Conservation (phyloP, 805 yeast genomes). For the Myxozyma neglecta region DNA sequence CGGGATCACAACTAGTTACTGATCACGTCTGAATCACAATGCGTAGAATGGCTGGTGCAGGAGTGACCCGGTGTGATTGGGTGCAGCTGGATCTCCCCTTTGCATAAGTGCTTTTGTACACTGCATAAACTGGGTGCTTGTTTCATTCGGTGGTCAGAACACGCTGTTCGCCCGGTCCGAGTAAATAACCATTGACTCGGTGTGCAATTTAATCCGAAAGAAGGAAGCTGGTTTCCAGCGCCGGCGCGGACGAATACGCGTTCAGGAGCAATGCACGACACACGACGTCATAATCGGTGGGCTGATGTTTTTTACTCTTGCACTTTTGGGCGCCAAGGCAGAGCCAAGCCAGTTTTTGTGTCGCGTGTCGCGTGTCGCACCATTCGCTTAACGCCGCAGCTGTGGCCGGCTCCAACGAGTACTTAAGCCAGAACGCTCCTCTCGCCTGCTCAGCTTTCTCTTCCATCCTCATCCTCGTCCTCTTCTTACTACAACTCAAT, state of each 20-base stretch:
- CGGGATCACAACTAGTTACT: no score
- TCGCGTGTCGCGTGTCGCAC: not conserved
- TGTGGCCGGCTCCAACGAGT: not conserved
- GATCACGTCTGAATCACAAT: constrained; percentile 3
- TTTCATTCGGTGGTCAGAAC: no score
- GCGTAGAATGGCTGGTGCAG: not conserved
- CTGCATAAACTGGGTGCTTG: no score
- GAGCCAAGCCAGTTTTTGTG: no score
- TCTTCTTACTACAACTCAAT: not conserved
- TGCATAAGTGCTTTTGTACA: not conserved
- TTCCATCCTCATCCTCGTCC: not conserved
- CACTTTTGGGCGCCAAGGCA: no score
- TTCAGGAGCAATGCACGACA: not conserved
- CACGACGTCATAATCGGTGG: constrained; percentile 5
- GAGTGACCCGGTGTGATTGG: not conserved
- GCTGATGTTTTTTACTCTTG: constrained; percentile 8
- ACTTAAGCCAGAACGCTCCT: not conserved
- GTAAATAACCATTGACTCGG: not conserved
- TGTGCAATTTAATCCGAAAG: not conserved
- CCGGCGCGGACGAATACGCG: not conserved
- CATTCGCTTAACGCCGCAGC: constrained; percentile 3
- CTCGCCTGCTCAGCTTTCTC: not conserved
- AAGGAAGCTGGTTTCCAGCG: no score
- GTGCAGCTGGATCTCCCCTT: not conserved
- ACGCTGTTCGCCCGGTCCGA: no score